Evolutionary conservation across 2,329 filamentous ascomycete species (phyloP), one percentile per base, ranked within the genome.

Genomic region (Cyphellophora europaea): DNA sequence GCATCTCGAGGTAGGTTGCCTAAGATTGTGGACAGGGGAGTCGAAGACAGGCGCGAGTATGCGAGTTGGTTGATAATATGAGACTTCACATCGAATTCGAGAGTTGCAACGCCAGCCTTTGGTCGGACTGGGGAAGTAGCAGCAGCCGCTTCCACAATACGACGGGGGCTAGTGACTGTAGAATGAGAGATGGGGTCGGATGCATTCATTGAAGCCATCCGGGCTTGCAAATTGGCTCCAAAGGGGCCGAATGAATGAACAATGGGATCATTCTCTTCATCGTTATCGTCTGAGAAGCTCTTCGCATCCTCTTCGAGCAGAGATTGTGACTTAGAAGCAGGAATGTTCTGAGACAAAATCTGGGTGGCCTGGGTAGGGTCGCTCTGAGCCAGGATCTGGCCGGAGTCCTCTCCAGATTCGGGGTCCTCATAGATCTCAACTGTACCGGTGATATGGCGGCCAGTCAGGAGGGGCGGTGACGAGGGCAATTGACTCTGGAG

Each of bases 61-160:
- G 91, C 91, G 18, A 98, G 74, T 61, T 98, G 91, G 60, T 96
- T 96, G 56, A 91, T 74, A 43, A 93, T 78, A 55, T 98, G 91
- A 58, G 95, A 93, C 60, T 60, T 62, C 64, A 60, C 50, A 51
- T 61, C 54, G 39, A 67, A 46, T 27, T 66, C 53, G 18, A 52
- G 44, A 47, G 59, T 42, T 55, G 18, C 55, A 45, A 13, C 62
- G 57, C 35, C 42, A 11, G 30, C 14, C 12, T 32, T 32, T 35
- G 23, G 43, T 38, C 10, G 40, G 39, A 18, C 31, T 30, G 19
- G 39, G 28, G 17, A 34, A 36, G 55, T 47, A n/a, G 51, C 61
- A 48, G 72, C 67, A 25, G n/a, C 21, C 8, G 21, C 21, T 8
- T n/a, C n/a, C 21, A 8, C n/a, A 8, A n/a, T n/a, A n/a, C 21